These are phyloP conservation scores for Aspergillus kassunensis DNA, from an alignment of 495 filamentous ascomycete genomes.

Conservation along the genomic window DNA sequence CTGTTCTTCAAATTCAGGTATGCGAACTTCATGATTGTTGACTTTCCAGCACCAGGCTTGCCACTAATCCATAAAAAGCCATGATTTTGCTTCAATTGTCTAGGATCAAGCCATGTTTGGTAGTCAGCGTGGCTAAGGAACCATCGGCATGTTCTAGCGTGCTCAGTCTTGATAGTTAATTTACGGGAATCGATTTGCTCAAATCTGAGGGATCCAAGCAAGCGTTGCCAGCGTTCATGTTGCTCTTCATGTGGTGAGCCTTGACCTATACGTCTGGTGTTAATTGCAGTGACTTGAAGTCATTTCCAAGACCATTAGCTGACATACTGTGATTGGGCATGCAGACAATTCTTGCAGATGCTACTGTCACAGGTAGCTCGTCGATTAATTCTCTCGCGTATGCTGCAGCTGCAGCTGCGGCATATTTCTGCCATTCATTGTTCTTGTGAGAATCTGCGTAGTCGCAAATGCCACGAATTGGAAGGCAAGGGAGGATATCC, in stretches of 20 bases:
- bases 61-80: constrained; percentile 58
- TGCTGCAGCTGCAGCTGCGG: constrained; percentile 28
- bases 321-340: not conserved
- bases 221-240: constrained; percentile 9
- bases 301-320: not conserved
- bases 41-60: constrained; percentile 55
- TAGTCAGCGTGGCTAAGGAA: constrained; percentile 40
- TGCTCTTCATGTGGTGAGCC: not conserved
- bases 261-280: not conserved
- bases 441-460: constrained; percentile 38
- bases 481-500: constrained; percentile 25
- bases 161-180: constrained; percentile 21
- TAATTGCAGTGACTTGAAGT: not conserved
- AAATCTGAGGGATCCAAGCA: constrained; percentile 28
- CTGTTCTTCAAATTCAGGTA: constrained; percentile 21
- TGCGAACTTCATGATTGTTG: constrained; percentile 48
- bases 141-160: constrained; percentile 47
- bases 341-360: not conserved
- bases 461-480: constrained; percentile 34
- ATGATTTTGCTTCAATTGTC: constrained; percentile 32
- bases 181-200: constrained; percentile 26
- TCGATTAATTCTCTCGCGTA: constrained; percentile 28
- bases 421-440: constrained; percentile 28
- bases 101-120: constrained; percentile 41
- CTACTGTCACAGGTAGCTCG: constrained; percentile 12